Conservation (phyloP, 495 filamentous ascomycete genomes). For the Daldinia decipiens region DNA sequence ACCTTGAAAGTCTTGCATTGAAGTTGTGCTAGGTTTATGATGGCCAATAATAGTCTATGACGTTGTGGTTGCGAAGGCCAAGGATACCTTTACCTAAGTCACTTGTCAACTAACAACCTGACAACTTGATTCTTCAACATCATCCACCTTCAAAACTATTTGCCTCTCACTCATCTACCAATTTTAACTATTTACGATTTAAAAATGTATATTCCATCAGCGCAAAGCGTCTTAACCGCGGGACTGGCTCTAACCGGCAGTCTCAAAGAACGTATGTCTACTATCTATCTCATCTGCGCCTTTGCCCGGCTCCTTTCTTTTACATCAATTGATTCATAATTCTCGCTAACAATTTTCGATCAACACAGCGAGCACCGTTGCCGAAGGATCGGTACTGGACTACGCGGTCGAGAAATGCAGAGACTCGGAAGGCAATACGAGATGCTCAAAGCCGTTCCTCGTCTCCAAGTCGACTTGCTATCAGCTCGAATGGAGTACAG, state of each 20-base stretch:
- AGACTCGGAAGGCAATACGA: slow-evolving; percentile 47
- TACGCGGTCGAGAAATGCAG: slow-evolving; percentile 50
- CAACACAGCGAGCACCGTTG: slow-evolving; percentile 37
- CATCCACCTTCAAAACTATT: neutral
- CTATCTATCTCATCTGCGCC: neutral
- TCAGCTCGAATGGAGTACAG: slow-evolving; percentile 51
- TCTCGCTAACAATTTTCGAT: neutral
- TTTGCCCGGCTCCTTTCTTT: neutral
- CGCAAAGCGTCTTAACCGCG: slow-evolving; percentile 47
- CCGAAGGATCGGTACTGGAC: slow-evolving; percentile 49
- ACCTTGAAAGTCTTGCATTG: neutral
- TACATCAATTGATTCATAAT: neutral
- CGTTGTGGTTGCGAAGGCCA: slow-evolving; percentile 13
- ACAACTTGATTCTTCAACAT: neutral
- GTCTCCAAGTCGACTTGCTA: slow-evolving; percentile 50
- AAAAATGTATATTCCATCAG: slow-evolving; percentile 48
- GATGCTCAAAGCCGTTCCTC: slow-evolving; percentile 52
- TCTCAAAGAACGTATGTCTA: slow-evolving; percentile 38
- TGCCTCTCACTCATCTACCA: neutral
- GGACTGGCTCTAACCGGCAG: slow-evolving; percentile 47
- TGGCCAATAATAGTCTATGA: slow-evolving; percentile 14
- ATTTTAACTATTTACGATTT: neutral
- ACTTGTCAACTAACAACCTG: neutral
- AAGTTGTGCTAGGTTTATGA: neutral
- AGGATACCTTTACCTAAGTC: neutral